Evolutionary conservation across 768 basidiomycete genomes (phyloP), one percentile per base, ranked within the genome.

Genomic region (Hypsizygus marmoreus): DNA sequence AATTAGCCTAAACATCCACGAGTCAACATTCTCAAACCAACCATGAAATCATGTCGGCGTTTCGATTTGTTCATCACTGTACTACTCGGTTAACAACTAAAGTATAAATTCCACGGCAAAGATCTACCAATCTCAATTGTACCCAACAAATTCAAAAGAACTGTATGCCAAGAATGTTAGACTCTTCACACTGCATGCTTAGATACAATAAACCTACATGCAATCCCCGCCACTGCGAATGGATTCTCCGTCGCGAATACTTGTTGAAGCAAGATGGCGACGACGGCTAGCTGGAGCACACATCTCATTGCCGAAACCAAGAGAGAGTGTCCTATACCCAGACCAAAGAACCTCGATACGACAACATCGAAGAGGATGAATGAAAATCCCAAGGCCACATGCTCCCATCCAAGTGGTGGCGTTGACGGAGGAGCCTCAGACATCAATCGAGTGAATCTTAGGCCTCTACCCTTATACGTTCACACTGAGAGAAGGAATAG

Each of bases 41-140:
- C 91, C 88, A 95, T 94, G 46, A 86, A 66, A 14, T 74, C 58
- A 59, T 83, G 89, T 16, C 91, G 72, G 46, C 81, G 76, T 55
- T 84, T 82, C 4, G 86, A 80, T 62, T 90, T 92, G 69, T 92
- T 90, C 32, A 85, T 74, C 10, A 91, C 88, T 88, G 37, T n/a
- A 4, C 10, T 20, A 6, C 17, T 16, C 25, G n/a, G 39, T 31
- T 13, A 43, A 26, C 7, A 42, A 13, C 23, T 5, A 19, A 16
- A 29, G 24, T 13, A 29, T 5, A 23, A 11, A 16, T 34, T 35
- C 25, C 43, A 22, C 37, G n/a, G 10, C 39, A 5, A 12, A 6
- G n/a, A 20, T 16, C n/a, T 48, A 84, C 88, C 88, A 11, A 81
- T 82, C 53, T 93, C 91, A 35, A 83, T 70, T 0, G 91, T 88